Base-by-base conservation (phyloP, 75 land plant species). In the Ceratopteris richardii region DNA sequence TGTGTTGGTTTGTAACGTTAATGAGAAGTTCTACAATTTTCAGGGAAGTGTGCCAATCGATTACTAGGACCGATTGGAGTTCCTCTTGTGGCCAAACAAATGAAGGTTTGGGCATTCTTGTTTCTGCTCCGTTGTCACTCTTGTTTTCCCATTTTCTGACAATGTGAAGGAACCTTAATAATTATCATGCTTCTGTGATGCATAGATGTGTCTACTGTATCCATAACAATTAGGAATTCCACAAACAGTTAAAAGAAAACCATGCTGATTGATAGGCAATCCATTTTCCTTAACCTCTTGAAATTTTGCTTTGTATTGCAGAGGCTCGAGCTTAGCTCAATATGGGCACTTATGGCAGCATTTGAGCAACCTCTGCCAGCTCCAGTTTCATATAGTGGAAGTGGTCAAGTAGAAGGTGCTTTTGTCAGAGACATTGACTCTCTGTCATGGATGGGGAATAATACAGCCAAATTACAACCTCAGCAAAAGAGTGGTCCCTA, bases 11-110 rank as follows among this genome's bases (percentile, higher is more conserved):
- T n/a, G n/a, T n/a, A n/a, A n/a, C n/a, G n/a, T n/a, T n/a, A n/a
- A n/a, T n/a, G n/a, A n/a, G n/a, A n/a, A n/a, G n/a, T n/a, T n/a
- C n/a, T n/a, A n/a, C n/a, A n/a, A 23, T 44, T 58, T 7, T 18
- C 72, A 90, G 97, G 98, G 60, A 93, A 93, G 80, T 93, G 98
- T 77, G 98, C 98, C 30, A 93, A 93, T 64, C 84, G 90, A 4
- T 73, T 93, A 76, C 85, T 93, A 18, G 68, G 84, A 31, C 71
- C 90, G 60, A 78, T 95, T 31, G 98, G 98, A n/a, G 76, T 82
- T 48, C 95, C 95, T 27, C 66, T 77, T 12, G 64, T 93, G 30
- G 81, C 81, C 43, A 85, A 66, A 53, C 98, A 93, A 66, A 93
- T 93, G 98, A 93, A 93, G 90, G 97, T 91, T 51, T 19, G n/a